These are phyloP conservation scores for Wickerhamiella pararugosa DNA, from an alignment of 1,139 yeast species.

Conservation along the genomic window DNA sequence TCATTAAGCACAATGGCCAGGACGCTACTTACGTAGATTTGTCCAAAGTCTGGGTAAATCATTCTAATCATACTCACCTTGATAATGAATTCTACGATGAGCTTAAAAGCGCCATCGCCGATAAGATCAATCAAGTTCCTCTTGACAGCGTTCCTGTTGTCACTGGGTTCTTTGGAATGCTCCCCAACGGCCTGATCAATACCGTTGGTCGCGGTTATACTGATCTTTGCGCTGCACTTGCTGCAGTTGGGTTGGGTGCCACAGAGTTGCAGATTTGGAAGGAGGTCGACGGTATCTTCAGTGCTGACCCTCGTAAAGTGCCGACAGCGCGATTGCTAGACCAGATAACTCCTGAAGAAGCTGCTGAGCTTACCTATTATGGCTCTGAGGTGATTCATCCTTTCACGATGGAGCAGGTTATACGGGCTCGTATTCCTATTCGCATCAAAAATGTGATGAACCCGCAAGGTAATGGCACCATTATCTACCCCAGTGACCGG, in stretches of 20 bases:
- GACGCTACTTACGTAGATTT: slow-evolving; percentile 68
- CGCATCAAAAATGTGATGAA: slow-evolving; percentile 91
- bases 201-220: slow-evolving; percentile 97
- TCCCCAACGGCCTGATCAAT: slow-evolving; percentile 85
- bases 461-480: slow-evolving; percentile 80
- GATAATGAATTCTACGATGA: slow-evolving; percentile 52
- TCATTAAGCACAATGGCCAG: slow-evolving; percentile 68
- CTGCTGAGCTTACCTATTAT: slow-evolving; percentile 92
- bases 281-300: slow-evolving; percentile 96
- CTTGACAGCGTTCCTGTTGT: slow-evolving; percentile 57
- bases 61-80: slow-evolving; percentile 27
- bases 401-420: slow-evolving; percentile 97
- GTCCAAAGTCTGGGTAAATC: slow-evolving; percentile 33
- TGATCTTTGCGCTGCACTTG: slow-evolving; percentile 89
- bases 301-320: slow-evolving; percentile 96
- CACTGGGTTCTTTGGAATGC: slow-evolving; percentile 88
- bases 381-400: slow-evolving; percentile 98
- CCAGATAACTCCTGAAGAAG: slow-evolving; percentile 95
- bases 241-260: slow-evolving; percentile 85
- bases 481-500: slow-evolving; percentile 79
- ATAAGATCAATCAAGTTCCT: slow-evolving; percentile 34
- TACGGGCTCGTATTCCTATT: slow-evolving; percentile 88
- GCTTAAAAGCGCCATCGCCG: slow-evolving; percentile 46
- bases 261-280: slow-evolving; percentile 97
- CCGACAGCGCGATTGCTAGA: slow-evolving; percentile 73